Conservation (phyloP, 352 stramenopile genomes). For the Phytophthora citrophthora region DNA sequence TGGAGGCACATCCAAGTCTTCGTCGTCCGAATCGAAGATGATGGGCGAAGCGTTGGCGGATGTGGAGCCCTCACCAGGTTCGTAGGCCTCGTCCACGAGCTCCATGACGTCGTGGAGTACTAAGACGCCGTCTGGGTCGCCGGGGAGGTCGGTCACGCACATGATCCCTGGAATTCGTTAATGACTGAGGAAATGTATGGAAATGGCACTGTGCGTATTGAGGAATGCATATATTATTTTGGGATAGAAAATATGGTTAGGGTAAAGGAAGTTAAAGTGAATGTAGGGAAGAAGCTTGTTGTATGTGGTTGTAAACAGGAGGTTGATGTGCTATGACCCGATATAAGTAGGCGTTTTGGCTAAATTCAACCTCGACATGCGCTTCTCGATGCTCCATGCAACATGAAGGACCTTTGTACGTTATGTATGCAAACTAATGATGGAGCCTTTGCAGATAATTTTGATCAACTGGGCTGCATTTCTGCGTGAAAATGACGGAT, state of each 20-base stretch:
- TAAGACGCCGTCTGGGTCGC: conserved; percentile 35
- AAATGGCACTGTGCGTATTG: conserved; percentile 22
- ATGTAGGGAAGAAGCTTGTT: background rate
- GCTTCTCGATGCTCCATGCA: too few species aligned
- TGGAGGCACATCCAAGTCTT: conserved; percentile 36
- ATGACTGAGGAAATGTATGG: conserved; percentile 5
- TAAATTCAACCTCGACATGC: background rate
- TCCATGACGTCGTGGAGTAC: conserved; percentile 42
- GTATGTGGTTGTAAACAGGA: background rate
- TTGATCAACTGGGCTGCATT: conserved; percentile 1
- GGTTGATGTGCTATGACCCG: background rate
- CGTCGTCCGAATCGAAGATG: conserved; percentile 35
- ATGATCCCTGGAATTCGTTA: conserved; percentile 2
- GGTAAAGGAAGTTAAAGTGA: too few species aligned
- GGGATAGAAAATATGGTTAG: background rate
- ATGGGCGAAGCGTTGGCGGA: conserved; percentile 15
- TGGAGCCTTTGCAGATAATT: background rate
- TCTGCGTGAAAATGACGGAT: conserved; percentile 10
- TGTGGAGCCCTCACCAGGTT: conserved; percentile 12
- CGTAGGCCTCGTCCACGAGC: conserved; percentile 30
- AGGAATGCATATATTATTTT: conserved; percentile 10
- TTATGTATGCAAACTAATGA: background rate
- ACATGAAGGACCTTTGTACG: background rate
- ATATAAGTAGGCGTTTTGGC: background rate
- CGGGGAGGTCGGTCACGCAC: conserved; percentile 34